phyloP scores from a whole-genome alignment of 225 moss, liverwort and hornwort species.

The Neckera pumila region DNA sequence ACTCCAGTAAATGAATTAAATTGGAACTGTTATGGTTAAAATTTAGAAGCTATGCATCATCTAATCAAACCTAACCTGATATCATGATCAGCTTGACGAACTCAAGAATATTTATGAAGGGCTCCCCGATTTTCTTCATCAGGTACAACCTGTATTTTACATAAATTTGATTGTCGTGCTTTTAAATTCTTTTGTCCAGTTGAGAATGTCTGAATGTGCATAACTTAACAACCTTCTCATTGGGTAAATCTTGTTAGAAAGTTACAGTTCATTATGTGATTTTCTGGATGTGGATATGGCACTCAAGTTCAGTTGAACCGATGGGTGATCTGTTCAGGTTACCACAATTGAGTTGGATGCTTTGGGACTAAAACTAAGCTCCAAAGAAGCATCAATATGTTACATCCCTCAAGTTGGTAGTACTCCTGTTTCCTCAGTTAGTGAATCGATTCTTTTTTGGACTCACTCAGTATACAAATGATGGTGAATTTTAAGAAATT shows the following conservation, averaged over 20 bases:
- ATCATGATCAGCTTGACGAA: slow-evolving; percentile 62
- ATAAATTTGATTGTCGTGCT: not conserved
- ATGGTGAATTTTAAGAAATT: not conserved
- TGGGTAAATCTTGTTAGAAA: not conserved
- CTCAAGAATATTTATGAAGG: slow-evolving; percentile 83
- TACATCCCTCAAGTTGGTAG: slow-evolving; percentile 97
- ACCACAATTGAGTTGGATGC: slow-evolving; percentile 44
- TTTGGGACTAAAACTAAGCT: slow-evolving; percentile 27
- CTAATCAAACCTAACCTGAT: not conserved
- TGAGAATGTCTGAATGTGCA: not conserved
- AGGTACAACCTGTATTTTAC: slow-evolving; percentile 24
- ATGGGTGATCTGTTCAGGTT: slow-evolving; percentile 31
- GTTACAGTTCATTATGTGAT: not conserved
- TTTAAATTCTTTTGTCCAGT: not conserved
- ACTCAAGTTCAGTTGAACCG: not conserved
- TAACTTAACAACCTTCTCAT: not conserved
- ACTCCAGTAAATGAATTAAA: not conserved
- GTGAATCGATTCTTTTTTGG: not conserved
- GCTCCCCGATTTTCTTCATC: slow-evolving; percentile 79
- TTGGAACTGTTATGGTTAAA: not conserved
- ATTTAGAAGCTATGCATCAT: not conserved
- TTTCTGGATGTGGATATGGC: not conserved
- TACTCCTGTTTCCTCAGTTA: not conserved
- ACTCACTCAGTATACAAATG: not conserved
- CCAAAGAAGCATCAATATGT: slow-evolving; percentile 46